A percentile compares a stretch with the other conserved stretches of the same genome.
These are phyloP conservation scores for Epichloe coenophiala DNA, from an alignment of 2,329 filamentous ascomycete species.

Conservation along the genomic window DNA sequence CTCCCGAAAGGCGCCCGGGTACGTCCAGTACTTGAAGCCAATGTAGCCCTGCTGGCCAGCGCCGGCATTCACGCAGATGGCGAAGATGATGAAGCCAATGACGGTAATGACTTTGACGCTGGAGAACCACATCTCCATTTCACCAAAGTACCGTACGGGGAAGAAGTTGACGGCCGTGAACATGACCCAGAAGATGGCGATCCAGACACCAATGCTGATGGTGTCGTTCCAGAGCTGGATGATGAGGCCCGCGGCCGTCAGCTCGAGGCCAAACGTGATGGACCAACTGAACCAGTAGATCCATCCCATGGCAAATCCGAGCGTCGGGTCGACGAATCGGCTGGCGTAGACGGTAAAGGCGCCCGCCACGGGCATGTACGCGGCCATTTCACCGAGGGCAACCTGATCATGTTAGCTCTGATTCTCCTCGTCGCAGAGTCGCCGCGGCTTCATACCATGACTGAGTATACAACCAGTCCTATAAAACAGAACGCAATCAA, in stretches of 20 bases:
- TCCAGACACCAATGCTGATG: conserved; percentile 57
- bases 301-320: conserved; percentile 71
- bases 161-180: conserved; percentile 59
- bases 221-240: conserved; percentile 59
- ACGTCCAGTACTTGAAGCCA: conserved; percentile 58
- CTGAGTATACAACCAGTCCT: conserved; percentile 58
- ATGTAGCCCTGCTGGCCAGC: conserved; percentile 56
- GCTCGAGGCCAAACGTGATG: conserved; percentile 58
- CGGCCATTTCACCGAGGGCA: conserved; percentile 58
- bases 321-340: conserved; percentile 58
- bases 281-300: conserved; percentile 73
- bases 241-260: conserved; percentile 59
- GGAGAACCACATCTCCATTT: conserved; percentile 68
- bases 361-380: conserved; percentile 63
- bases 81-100: conserved; percentile 63
- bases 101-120: conserved; percentile 66
- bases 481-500: conserved; percentile 58
- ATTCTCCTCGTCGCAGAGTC: no score
- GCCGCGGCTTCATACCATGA: conserved; percentile 40
- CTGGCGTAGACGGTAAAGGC: conserved; percentile 66
- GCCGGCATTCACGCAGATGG: conserved; percentile 61
- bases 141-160: conserved; percentile 59
- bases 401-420: neutral
- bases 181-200: conserved; percentile 57
- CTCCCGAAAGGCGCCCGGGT: conserved; percentile 54